Evolutionary conservation across 176 grass and related monocot species (phyloP).

Genomic region (Rhynchospora tenuis): DNA sequence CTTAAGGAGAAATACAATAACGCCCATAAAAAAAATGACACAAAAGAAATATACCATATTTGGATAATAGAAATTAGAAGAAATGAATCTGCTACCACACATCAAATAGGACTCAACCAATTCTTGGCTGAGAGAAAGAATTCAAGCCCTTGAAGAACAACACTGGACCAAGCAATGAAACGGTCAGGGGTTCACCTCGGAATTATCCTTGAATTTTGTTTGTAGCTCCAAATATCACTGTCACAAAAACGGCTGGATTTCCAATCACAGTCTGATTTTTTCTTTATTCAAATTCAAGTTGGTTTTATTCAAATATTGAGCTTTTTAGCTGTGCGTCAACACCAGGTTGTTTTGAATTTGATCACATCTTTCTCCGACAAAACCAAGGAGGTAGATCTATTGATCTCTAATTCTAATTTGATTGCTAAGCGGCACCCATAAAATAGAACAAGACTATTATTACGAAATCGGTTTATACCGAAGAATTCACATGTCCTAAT

Average conservation of each 20-base stretch:
- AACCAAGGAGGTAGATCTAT: neutral
- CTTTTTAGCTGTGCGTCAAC: neutral
- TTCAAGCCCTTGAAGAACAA: neutral
- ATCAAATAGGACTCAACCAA: neutral
- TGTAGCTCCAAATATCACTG: constrained; percentile 5
- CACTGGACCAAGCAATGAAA: constrained; percentile 9
- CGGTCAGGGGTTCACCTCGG: neutral
- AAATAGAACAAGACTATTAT: neutral
- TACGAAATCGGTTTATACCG: no score
- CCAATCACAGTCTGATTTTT: constrained; percentile 1
- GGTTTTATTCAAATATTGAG: neutral
- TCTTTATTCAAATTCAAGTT: neutral
- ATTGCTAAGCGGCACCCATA: neutral
- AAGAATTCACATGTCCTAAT: no score
- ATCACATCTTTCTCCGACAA: neutral
- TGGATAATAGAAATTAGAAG: neutral
- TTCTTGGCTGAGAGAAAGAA: neutral
- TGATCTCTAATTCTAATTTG: neutral
- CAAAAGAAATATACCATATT: neutral
- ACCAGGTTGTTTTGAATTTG: neutral
- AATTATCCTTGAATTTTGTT: constrained; percentile 20
- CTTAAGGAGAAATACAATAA: neutral
- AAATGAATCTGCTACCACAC: neutral
- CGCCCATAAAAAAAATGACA: neutral
- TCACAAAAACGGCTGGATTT: neutral